These are phyloP conservation scores for Serendipita sp. DNA, from an alignment of 768 basidiomycete species.

Conservation along the genomic window DNA sequence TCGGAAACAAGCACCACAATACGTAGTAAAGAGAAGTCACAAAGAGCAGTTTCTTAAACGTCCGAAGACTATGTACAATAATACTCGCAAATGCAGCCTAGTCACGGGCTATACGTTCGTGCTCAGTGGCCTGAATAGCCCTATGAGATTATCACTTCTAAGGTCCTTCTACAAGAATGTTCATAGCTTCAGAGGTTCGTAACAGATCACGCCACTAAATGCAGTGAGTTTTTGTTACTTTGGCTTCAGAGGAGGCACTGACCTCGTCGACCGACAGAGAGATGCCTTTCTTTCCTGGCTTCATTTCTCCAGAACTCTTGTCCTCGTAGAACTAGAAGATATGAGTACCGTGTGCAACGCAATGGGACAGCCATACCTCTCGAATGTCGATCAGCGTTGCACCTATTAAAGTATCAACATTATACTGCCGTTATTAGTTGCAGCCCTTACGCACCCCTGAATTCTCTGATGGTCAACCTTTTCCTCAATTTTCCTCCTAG, in stretches of 20 bases:
- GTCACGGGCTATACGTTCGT: too few species aligned
- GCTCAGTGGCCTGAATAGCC: too few species aligned
- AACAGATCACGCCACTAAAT: not conserved
- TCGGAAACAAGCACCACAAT: too few species aligned
- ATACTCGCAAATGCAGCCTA: too few species aligned
- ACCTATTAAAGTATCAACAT: not conserved
- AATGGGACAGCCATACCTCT: not conserved
- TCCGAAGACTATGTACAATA: too few species aligned
- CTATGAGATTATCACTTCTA: not conserved
- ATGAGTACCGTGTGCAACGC: not conserved
- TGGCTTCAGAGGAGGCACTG: not conserved
- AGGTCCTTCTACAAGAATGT: not conserved
- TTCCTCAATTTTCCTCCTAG: not conserved
- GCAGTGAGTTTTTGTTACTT: not conserved
- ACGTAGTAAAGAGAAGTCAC: too few species aligned
- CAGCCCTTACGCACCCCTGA: not conserved
- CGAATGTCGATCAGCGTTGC: not conserved
- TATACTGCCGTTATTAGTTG: not conserved
- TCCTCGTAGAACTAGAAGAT: constrained; percentile 36
- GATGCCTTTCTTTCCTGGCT: constrained; percentile 74
- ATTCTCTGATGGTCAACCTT: not conserved
- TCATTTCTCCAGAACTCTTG: constrained; percentile 29
- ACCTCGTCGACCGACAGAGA: constrained; percentile 52
- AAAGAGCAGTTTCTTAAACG: too few species aligned
- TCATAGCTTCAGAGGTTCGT: not conserved